Conservation (phyloP, 495 filamentous ascomycete genomes). For the Annulohypoxylon maeteangense region DNA sequence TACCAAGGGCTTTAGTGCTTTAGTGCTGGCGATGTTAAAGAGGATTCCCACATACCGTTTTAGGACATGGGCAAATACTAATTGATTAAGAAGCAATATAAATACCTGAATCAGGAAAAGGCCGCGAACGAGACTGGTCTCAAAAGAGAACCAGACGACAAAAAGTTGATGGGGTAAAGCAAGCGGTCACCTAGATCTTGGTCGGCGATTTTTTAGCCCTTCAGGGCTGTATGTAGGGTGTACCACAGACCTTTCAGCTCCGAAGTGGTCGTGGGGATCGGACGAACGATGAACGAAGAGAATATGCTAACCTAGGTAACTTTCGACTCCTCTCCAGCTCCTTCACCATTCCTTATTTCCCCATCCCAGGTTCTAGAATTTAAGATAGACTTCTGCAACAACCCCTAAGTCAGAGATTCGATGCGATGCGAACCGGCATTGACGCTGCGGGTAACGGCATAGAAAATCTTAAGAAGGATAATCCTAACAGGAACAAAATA, state of each 20-base stretch:
- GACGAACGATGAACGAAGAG: slow-evolving; percentile 18
- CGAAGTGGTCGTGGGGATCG: slow-evolving; percentile 10
- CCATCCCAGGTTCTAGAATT: not conserved
- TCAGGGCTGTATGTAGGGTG: slow-evolving; percentile 22
- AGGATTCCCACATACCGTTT: slow-evolving; percentile 30
- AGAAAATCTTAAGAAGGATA: slow-evolving; percentile 7
- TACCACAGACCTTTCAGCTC: slow-evolving; percentile 35
- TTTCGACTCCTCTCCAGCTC: not conserved
- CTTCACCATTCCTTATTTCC: not conserved
- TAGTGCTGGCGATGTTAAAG: slow-evolving; percentile 17
- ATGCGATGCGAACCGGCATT: slow-evolving; percentile 36
- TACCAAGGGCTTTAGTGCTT: slow-evolving; percentile 16
- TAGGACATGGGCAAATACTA: slow-evolving; percentile 25
- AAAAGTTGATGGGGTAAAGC: slow-evolving; percentile 17
- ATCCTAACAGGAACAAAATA: not conserved
- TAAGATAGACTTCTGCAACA: slow-evolving; percentile 9
- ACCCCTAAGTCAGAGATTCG: slow-evolving; percentile 25
- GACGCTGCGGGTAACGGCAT: slow-evolving; percentile 28
- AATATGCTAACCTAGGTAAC: not conserved
- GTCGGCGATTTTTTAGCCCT: slow-evolving; percentile 43
- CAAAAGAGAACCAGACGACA: slow-evolving; percentile 19
- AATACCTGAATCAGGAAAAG: slow-evolving; percentile 31
- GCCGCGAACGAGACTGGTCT: slow-evolving; percentile 16
- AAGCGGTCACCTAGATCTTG: slow-evolving; percentile 35
- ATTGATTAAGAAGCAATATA: slow-evolving; percentile 39